Conservation (phyloP, 768 basidiomycete genomes). For the Boletus patriciae region DNA sequence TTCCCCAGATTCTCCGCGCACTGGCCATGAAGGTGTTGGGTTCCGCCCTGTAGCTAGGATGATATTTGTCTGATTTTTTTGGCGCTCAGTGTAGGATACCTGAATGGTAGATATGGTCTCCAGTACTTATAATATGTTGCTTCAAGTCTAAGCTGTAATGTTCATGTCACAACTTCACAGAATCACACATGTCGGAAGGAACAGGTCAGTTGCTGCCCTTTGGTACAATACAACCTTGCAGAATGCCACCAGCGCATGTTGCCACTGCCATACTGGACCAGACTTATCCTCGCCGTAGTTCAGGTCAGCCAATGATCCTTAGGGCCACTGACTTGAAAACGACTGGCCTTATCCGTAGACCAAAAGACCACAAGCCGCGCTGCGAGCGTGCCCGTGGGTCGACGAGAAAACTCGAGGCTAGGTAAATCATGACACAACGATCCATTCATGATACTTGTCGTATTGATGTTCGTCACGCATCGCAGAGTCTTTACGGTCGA, state of each 20-base stretch:
- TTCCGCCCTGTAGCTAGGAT: constrained; percentile 42
- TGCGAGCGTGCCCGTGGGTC: constrained; percentile 19
- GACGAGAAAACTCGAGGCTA: constrained; percentile 6
- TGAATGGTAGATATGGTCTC: background rate
- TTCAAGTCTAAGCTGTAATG: background rate
- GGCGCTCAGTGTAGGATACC: constrained; percentile 10
- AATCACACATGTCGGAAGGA: background rate
- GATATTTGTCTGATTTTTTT: background rate
- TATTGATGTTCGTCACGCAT: constrained; percentile 8
- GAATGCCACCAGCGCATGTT: constrained; percentile 11
- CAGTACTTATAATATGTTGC: background rate
- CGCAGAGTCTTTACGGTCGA: constrained; percentile 16
- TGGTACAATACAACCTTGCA: background rate
- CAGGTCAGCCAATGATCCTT: constrained; percentile 20
- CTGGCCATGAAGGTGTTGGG: constrained; percentile 83
- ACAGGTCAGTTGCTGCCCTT: background rate
- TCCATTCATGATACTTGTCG: background rate
- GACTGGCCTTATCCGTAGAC: constrained; percentile 11
- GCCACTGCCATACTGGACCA: background rate
- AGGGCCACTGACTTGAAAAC: background rate
- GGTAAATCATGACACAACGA: constrained; percentile 13
- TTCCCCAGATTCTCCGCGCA: constrained; percentile 68
- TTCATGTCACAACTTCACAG: constrained; percentile 2
- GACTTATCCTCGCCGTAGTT: background rate
- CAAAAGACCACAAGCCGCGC: constrained; percentile 12